phyloP scores from a whole-genome alignment of 768 basidiomycete genomes.

The Boletus sensibilis region DNA sequence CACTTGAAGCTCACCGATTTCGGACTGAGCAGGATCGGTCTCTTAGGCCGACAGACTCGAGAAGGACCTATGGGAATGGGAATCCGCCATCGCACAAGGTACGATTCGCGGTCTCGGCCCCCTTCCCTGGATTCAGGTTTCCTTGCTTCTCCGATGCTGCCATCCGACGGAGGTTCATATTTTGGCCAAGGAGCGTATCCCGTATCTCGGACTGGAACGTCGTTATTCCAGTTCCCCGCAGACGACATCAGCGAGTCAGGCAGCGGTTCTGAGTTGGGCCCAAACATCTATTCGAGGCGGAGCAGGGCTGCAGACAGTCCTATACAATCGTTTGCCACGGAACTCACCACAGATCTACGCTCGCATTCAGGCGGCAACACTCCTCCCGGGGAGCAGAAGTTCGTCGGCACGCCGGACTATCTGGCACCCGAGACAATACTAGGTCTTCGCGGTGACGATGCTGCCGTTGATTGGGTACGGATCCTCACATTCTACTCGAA shows the following conservation, averaged over 20 bases:
- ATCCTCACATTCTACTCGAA: conserved; percentile 18
- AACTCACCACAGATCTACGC: conserved; percentile 77
- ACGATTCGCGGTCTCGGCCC: conserved; percentile 72
- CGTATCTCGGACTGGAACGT: conserved; percentile 57
- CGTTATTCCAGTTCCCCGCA: conserved; percentile 65
- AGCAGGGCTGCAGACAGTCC: conserved; percentile 67
- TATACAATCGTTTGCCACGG: conserved; percentile 82
- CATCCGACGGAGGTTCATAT: conserved; percentile 75
- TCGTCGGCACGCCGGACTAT: conserved; percentile 98
- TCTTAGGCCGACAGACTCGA: conserved; percentile 94
- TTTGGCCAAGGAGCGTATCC: conserved; percentile 67
- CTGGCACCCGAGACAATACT: conserved; percentile 94
- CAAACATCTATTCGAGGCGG: conserved; percentile 54
- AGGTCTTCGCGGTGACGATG: conserved; percentile 92
- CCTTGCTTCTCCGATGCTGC: conserved; percentile 71
- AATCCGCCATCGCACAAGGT: conserved; percentile 52
- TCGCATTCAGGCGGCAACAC: conserved; percentile 64
- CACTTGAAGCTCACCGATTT: conserved; percentile 99
- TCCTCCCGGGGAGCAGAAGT: conserved; percentile 85
- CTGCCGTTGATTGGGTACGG: conserved; percentile 93
- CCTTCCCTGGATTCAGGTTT: conserved; percentile 81
- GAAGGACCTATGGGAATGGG: conserved; percentile 50
- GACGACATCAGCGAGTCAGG: conserved; percentile 89
- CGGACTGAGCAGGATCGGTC: conserved; percentile 93
- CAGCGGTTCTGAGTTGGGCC: conserved; percentile 71